Conservation (phyloP, 75 land plant genomes). For the Pseudotsuga menziesii region DNA sequence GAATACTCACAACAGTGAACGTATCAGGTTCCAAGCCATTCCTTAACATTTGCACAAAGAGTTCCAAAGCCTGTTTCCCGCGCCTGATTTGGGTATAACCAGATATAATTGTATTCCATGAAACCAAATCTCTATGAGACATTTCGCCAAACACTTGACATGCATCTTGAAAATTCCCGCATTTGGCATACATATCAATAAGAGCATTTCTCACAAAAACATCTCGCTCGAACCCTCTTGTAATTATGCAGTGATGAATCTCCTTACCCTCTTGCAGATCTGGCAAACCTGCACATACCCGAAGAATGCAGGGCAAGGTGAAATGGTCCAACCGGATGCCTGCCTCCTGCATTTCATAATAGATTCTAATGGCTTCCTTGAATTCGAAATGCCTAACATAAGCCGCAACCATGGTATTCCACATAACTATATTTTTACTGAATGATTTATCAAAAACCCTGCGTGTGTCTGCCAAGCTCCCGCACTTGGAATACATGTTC, state of each 20-base stretch:
- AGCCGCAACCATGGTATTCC: no score
- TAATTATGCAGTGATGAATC: background rate
- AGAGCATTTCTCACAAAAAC: background rate
- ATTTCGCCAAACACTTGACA: slow-evolving; percentile 14
- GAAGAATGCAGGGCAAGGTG: background rate
- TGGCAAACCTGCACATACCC: background rate
- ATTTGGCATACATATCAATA: background rate
- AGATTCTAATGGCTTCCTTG: no score
- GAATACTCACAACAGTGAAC: slow-evolving; percentile 32
- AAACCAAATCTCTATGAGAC: slow-evolving; percentile 20
- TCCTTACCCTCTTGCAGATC: background rate
- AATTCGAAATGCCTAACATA: no score
- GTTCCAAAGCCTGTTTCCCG: slow-evolving; percentile 14
- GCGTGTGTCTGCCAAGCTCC: no score
- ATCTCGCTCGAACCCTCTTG: background rate
- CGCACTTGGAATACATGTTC: background rate
- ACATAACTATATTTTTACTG: no score
- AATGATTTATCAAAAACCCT: no score
- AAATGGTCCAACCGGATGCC: no score
- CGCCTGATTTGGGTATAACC: slow-evolving; percentile 27
- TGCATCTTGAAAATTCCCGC: background rate
- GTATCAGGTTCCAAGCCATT: slow-evolving; percentile 34
- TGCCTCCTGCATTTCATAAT: no score
- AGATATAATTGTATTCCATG: slow-evolving; percentile 55
- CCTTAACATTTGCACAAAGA: slow-evolving; percentile 27